Conservation (phyloP, 352 stramenopile species). For the Pelagophyceae sp. region DNA sequence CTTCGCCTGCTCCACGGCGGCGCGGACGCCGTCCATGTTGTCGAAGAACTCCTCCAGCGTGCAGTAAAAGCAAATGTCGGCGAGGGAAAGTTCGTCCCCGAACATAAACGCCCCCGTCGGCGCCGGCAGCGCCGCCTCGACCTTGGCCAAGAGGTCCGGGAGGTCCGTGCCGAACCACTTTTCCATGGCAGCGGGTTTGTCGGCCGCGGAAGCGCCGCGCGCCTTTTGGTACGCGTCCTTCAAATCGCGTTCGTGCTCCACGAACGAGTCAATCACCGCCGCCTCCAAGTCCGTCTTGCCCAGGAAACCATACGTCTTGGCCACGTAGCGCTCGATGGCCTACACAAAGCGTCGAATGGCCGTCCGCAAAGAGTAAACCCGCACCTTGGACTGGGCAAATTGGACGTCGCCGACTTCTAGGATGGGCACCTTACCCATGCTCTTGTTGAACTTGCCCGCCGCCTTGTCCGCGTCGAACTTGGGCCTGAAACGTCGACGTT, state of each 20-base stretch:
- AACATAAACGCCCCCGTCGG: conserved; percentile 30
- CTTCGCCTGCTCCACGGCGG: conserved; percentile 28
- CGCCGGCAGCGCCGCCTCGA: conserved; percentile 35
- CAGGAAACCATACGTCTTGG: conserved; percentile 39
- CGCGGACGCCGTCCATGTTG: conserved; percentile 35
- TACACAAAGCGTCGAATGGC: no score
- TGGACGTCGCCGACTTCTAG: conserved; percentile 33
- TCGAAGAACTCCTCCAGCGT: conserved; percentile 38
- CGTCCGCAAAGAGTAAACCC: no score
- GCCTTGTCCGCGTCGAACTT: conserved; percentile 40
- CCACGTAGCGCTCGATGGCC: conserved; percentile 46
- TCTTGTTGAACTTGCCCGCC: conserved; percentile 38
- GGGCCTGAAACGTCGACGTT: no score
- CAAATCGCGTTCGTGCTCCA: conserved; percentile 45
- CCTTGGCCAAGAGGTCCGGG: conserved; percentile 38
- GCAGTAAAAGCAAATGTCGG: conserved; percentile 39
- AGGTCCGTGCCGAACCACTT: conserved; percentile 40
- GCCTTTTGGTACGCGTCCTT: conserved; percentile 36
- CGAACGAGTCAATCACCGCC: conserved; percentile 44
- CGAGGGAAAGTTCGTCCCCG: conserved; percentile 33
- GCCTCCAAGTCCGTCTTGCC: conserved; percentile 35
- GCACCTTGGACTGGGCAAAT: conserved; percentile 46
- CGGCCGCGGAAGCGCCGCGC: conserved; percentile 37
- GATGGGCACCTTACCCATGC: conserved; percentile 39
- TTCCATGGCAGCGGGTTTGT: conserved; percentile 30